phyloP scores from a whole-genome alignment of 2,329 filamentous ascomycete species.

The Alternaria brassicae region DNA sequence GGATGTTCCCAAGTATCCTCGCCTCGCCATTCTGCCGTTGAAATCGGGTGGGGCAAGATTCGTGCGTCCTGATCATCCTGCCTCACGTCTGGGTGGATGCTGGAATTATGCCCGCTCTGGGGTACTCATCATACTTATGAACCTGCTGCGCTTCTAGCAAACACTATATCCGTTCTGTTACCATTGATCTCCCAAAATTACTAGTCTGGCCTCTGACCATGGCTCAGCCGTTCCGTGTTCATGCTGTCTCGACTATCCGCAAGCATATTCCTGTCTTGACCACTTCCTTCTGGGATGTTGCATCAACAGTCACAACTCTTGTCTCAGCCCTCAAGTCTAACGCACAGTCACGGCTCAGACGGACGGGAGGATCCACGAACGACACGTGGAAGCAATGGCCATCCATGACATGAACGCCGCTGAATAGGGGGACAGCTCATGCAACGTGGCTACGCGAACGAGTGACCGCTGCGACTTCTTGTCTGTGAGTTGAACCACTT shows the following conservation, averaged over 20 bases:
- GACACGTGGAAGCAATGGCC: constrained; percentile 29
- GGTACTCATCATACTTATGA: constrained; percentile 2
- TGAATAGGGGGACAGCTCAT: constrained; percentile 14
- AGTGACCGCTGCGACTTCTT: neutral
- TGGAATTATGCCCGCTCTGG: constrained; percentile 1
- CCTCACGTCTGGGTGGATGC: constrained; percentile 7
- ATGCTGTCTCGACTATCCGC: neutral
- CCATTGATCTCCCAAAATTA: neutral
- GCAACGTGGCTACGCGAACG: neutral
- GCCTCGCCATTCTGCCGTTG: constrained; percentile 11
- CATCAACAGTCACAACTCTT: constrained; percentile 4
- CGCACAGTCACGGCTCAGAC: constrained; percentile 13
- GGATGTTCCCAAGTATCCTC: constrained; percentile 22
- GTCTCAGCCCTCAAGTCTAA: neutral
- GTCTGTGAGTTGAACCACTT: neutral
- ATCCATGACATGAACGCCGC: constrained; percentile 19
- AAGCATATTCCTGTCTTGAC: neutral
- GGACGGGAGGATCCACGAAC: constrained; percentile 17
- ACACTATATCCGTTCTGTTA: neutral
- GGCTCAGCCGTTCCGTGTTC: neutral
- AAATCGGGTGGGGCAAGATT: constrained; percentile 3
- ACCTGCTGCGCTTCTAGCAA: neutral
- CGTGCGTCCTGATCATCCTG: constrained; percentile 8
- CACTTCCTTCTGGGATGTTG: constrained; percentile 6
- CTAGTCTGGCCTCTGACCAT: neutral